Conservation (phyloP, 2,329 filamentous ascomycete genomes). For the Neonectria punicea region DNA sequence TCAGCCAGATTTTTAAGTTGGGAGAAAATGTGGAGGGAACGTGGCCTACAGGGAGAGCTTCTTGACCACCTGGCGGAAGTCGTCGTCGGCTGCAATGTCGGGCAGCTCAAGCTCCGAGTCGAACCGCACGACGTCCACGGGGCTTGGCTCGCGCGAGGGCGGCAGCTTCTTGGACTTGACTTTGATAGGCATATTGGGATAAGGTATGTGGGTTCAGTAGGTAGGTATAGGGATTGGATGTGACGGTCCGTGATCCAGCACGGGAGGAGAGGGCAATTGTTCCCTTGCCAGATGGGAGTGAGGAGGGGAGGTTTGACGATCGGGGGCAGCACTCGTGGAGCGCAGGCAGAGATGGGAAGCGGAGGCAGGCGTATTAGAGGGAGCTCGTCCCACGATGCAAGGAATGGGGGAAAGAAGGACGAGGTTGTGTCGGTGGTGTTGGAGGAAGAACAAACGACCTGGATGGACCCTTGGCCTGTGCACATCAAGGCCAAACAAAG, state of each 20-base stretch:
- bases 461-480: slow-evolving; percentile 22
- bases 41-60: slow-evolving; percentile 70
- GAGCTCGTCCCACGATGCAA: slow-evolving; percentile 3
- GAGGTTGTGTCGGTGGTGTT: background rate
- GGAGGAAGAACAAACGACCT: background rate
- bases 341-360: background rate
- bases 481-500: background rate
- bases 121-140: slow-evolving; percentile 45
- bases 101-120: slow-evolving; percentile 59
- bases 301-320: background rate
- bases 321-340: background rate
- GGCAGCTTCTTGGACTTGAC: slow-evolving; percentile 49
- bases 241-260: background rate
- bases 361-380: background rate
- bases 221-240: background rate
- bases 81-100: slow-evolving; percentile 66
- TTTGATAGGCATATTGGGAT: slow-evolving; percentile 50
- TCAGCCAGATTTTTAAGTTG: background rate
- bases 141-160: slow-evolving; percentile 49
- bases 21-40: background rate
- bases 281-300: background rate
- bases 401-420: slow-evolving; percentile 5
- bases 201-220: too few relatives aligned
- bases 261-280: background rate
- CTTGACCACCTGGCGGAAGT: slow-evolving; percentile 72